Evolutionary conservation across 2,329 filamentous ascomycete genomes (phyloP).

Genomic region (Dactylonectria estremocensis): DNA sequence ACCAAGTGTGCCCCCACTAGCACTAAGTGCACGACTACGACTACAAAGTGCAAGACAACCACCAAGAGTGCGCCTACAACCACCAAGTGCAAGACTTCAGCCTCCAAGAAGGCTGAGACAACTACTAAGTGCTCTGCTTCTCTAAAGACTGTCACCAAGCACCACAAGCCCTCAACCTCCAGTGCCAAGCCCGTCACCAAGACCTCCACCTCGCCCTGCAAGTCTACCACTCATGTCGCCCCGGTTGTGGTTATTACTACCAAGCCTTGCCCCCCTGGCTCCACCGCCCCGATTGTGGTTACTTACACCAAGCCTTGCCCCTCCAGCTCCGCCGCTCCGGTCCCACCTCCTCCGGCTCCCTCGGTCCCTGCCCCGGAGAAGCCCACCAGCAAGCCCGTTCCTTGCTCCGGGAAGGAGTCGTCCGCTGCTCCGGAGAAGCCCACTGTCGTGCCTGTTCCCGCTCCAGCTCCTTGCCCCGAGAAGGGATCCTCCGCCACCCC

Average conservation of each 20-base stretch:
- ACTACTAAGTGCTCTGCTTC: constrained; percentile 2
- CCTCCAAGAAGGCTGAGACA: not conserved
- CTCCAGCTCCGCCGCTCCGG: not conserved
- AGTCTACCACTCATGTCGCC: not conserved
- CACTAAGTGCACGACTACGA: too few relatives aligned
- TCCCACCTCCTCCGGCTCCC: constrained; percentile 6
- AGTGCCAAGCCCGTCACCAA: not conserved
- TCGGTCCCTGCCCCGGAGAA: not conserved
- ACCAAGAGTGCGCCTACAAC: not conserved
- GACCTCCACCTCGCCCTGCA: constrained; percentile 9
- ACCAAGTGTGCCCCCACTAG: constrained; percentile 5
- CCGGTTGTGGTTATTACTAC: not conserved
- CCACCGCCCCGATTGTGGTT: not conserved
- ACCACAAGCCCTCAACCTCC: not conserved
- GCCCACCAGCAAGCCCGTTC: too few relatives aligned
- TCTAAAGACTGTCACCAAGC: not conserved
- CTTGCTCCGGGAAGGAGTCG: too few relatives aligned
- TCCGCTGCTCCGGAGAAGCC: too few relatives aligned
- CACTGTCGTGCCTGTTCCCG: not conserved
- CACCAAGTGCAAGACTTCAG: not conserved
- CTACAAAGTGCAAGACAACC: constrained; percentile 28
- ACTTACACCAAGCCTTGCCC: not conserved
- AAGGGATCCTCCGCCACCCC: not conserved
- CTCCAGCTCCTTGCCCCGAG: not conserved
- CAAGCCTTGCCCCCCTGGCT: not conserved